These are phyloP conservation scores for Amborella trichopoda DNA, from an alignment of 164 flowering plant genomes.

Conservation along the genomic window DNA sequence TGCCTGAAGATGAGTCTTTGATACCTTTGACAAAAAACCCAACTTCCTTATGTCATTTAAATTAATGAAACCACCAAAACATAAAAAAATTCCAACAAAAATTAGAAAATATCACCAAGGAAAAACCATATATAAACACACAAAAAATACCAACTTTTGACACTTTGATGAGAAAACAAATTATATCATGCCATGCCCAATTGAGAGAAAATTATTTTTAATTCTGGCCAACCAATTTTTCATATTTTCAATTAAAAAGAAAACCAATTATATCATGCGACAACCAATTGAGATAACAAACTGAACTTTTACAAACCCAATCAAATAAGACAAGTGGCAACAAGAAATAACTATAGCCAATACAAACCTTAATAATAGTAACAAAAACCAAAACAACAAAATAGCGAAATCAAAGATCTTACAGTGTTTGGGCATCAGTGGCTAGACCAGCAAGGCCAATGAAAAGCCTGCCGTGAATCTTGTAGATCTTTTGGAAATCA, in stretches of 20 bases:
- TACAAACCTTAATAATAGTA: neutral
- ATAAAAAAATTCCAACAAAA: neutral
- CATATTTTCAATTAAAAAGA: no score
- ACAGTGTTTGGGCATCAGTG: constrained; percentile 91
- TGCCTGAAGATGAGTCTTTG: constrained; percentile 84
- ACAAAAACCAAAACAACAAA: neutral
- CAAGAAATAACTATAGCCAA: neutral
- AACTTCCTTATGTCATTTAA: no score
- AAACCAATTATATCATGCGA: no score
- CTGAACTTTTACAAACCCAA: no score
- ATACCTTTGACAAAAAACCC: constrained; percentile 36
- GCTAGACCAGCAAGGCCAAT: constrained; percentile 88
- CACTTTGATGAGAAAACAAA: no score
- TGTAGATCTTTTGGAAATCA: constrained; percentile 66
- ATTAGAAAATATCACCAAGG: neutral
- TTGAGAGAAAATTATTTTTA: no score
- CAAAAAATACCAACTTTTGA: no score
- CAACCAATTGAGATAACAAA: no score
- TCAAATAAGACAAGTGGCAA: neutral
- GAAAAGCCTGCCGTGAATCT: constrained; percentile 64
- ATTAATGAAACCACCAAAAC: constrained; percentile 1
- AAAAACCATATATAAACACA: neutral
- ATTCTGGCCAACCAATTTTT: no score
- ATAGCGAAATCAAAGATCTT: neutral
- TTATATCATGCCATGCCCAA: no score